A percentile compares a stretch with the other conserved stretches of the same genome.
These are phyloP conservation scores for Trichosporon inkin DNA, from an alignment of 1,284 basidiomycete species.

Conservation along the genomic window DNA sequence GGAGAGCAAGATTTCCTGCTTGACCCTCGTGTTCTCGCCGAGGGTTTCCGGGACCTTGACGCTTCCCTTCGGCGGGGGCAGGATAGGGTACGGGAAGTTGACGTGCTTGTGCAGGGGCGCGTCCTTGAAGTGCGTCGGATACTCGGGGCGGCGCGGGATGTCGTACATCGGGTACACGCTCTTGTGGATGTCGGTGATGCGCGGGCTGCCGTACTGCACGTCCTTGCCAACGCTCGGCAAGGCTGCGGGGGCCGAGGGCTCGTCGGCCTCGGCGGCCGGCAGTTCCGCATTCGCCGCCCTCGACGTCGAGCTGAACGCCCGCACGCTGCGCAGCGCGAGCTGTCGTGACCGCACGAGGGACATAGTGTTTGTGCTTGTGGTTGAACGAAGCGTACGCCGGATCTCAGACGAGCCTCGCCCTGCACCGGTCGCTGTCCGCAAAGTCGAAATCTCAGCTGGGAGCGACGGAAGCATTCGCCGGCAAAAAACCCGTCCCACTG, in stretches of 20 bases:
- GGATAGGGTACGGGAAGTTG: conserved; percentile 36
- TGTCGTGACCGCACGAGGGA: conserved; percentile 15
- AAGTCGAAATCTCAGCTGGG: conserved; percentile 15
- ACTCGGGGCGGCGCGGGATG: conserved; percentile 30
- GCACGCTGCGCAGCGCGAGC: too few species aligned
- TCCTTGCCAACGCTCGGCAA: neutral
- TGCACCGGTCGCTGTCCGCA: neutral
- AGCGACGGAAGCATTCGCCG: conserved; percentile 6
- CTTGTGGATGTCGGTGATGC: conserved; percentile 8
- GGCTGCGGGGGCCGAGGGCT: conserved; percentile 8
- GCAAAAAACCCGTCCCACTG: conserved; percentile 1
- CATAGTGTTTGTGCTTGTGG: conserved; percentile 6
- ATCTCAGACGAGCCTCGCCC: neutral
- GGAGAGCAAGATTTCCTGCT: conserved; percentile 28
- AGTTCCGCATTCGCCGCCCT: neutral
- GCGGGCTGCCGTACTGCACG: neutral
- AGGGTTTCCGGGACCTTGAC: conserved; percentile 25
- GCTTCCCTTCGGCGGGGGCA: conserved; percentile 5
- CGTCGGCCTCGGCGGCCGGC: conserved; percentile 1
- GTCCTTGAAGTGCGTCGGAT: conserved; percentile 23
- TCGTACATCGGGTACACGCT: conserved; percentile 7
- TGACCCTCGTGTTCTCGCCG: conserved; percentile 26
- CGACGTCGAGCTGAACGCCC: neutral
- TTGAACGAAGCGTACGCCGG: neutral
- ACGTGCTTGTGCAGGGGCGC: conserved; percentile 34